Percentiles rank a stretch among this genome's conserved stretches.
phyloP scores from a whole-genome alignment of 345 rosid genomes.

The Corymbia maculata region DNA sequence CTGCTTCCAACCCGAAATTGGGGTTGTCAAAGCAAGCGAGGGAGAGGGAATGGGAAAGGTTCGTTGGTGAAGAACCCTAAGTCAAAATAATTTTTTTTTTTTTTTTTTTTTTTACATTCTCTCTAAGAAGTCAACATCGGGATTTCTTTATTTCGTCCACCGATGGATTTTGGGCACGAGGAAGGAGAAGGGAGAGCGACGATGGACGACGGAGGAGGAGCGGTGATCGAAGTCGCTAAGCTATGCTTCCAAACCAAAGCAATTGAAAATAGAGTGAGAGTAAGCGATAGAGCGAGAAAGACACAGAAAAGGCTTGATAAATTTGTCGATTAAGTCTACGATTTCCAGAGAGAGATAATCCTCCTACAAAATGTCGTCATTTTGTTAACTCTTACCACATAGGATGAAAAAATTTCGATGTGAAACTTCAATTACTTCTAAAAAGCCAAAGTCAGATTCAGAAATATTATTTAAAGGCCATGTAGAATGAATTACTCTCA shows the following conservation, averaged over 20 bases:
- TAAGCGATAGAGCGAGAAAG: not conserved
- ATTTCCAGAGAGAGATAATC: not conserved
- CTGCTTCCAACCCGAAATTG: not conserved
- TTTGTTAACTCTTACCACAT: not conserved
- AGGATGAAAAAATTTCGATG: accelerated
- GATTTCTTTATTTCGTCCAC: not conserved
- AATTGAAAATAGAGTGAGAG: not conserved
- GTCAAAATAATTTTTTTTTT: not conserved
- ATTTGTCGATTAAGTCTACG: not conserved
- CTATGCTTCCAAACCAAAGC: not conserved
- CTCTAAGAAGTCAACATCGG: not conserved
- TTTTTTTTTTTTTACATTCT: not conserved
- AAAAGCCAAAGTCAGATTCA: not conserved
- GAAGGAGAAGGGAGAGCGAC: not conserved
- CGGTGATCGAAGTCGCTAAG: not conserved
- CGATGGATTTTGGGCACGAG: not conserved
- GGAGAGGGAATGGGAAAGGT: not conserved
- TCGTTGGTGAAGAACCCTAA: not conserved
- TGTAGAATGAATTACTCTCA: not conserved
- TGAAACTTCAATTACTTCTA: not conserved
- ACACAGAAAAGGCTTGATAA: not conserved
- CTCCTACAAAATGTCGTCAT: not conserved
- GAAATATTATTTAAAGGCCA: not conserved
- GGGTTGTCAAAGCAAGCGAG: not conserved
- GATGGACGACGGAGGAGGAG: not conserved